A percentile compares a stretch with the other conserved stretches of the same genome.
These are phyloP conservation scores for Pharus latifolius DNA, from an alignment of 176 grass and related monocot species.

Conservation along the genomic window DNA sequence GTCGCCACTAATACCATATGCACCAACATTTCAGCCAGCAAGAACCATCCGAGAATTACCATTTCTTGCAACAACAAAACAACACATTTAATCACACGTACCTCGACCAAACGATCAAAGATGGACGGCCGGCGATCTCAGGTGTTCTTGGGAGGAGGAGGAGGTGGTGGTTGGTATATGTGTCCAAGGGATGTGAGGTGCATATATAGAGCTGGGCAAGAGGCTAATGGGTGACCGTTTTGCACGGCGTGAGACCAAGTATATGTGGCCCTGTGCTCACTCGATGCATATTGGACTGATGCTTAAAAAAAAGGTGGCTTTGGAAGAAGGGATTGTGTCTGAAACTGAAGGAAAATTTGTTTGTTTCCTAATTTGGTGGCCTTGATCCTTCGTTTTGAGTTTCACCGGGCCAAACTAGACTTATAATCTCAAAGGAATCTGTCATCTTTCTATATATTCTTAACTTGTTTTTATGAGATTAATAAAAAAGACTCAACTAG, in stretches of 20 bases:
- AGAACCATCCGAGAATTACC: not conserved
- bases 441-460: too few species aligned
- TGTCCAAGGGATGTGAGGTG: not conserved
- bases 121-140: not conserved
- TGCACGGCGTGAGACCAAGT: conserved; percentile 3
- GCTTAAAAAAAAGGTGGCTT: not conserved
- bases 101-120: too few species aligned
- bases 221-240: conserved; percentile 10
- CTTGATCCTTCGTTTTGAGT: too few species aligned
- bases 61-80: not conserved
- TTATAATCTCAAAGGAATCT: too few species aligned
- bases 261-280: not conserved
- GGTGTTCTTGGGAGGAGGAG: not conserved
- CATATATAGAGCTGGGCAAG: not conserved
- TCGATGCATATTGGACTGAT: too few species aligned
- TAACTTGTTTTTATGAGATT: too few species aligned
- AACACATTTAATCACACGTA: not conserved
- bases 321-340: not conserved
- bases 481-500: too few species aligned
- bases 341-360: not conserved
- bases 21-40: conserved; percentile 5
- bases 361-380: not conserved
- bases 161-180: conserved; percentile 19
- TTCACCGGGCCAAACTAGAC: too few species aligned
- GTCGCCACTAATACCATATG: not conserved